Conservation (phyloP, 148 eudicot species). For the Dianthus caryophyllus region DNA sequence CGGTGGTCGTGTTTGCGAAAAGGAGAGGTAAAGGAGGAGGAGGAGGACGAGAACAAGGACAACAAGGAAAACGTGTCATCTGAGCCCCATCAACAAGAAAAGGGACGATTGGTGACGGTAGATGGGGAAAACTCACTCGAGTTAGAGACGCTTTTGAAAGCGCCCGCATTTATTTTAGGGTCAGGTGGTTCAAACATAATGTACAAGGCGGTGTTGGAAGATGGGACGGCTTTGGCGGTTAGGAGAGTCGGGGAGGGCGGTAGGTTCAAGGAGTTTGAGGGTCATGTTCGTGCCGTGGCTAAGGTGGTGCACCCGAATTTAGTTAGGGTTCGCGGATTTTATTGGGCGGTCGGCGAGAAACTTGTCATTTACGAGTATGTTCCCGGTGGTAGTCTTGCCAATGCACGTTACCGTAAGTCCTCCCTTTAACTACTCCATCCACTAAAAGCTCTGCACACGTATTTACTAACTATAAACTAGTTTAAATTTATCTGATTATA, state of each 20-base stretch:
- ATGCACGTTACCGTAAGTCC: constrained; percentile 76
- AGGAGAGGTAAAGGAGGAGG: constrained; percentile 24
- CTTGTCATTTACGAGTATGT: constrained; percentile 80
- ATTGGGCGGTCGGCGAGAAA: constrained; percentile 84
- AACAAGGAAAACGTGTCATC: constrained; percentile 27
- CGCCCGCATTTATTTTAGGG: constrained; percentile 85
- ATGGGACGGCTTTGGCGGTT: constrained; percentile 72
- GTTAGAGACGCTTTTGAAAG: constrained; percentile 74
- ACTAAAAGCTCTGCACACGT: no score
- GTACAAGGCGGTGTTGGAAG: constrained; percentile 88
- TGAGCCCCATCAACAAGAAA: constrained; percentile 19
- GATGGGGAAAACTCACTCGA: constrained; percentile 83
- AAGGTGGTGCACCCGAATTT: constrained; percentile 77
- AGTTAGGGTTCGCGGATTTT: constrained; percentile 81
- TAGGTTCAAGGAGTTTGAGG: constrained; percentile 70
- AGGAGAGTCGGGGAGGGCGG: constrained; percentile 70
- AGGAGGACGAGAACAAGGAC: constrained; percentile 27
- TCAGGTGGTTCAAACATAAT: constrained; percentile 74
- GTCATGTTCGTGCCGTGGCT: constrained; percentile 61
- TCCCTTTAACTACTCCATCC: no score
- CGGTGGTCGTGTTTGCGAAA: constrained; percentile 61
- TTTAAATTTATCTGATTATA: no score
- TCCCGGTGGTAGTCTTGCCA: constrained; percentile 87
- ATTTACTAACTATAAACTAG: no score
- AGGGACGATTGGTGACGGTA: constrained; percentile 62